These are phyloP conservation scores for Chytriomyces hyalinus DNA, from an alignment of 192 early-diverging fungal genomes.

Conservation along the genomic window DNA sequence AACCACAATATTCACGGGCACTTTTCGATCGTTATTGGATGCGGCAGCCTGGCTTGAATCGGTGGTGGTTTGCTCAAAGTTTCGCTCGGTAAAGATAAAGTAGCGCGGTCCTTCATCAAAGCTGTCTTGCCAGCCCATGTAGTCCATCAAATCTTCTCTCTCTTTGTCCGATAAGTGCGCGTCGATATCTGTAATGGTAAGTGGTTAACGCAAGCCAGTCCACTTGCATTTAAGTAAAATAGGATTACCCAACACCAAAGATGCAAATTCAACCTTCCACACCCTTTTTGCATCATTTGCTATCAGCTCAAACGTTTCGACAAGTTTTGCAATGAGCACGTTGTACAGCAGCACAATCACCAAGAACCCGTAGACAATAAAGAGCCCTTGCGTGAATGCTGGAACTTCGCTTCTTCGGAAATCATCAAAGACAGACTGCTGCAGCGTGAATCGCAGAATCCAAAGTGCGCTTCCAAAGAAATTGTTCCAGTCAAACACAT, in stretches of 20 bases:
- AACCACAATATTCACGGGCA: not conserved
- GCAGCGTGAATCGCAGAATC: slow-evolving; percentile 23
- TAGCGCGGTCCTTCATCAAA: not conserved
- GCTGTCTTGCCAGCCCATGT: slow-evolving; percentile 6
- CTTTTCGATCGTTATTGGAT: not conserved
- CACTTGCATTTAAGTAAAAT: not conserved
- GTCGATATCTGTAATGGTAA: slow-evolving; percentile 18
- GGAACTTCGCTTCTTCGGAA: not conserved
- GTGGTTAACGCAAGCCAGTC: too few species aligned
- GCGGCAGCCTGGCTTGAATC: not conserved
- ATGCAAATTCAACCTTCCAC: slow-evolving; percentile 32
- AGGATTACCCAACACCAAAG: slow-evolving; percentile 14
- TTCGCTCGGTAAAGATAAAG: slow-evolving; percentile 20
- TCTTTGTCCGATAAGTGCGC: not conserved
- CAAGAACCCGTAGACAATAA: slow-evolving; percentile 15
- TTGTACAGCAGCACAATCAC: slow-evolving; percentile 23
- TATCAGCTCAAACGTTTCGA: slow-evolving; percentile 15
- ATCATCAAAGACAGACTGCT: slow-evolving; percentile 24
- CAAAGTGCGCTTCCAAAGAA: slow-evolving; percentile 15
- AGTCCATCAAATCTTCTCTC: not conserved
- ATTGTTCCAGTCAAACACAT: slow-evolving; percentile 12
- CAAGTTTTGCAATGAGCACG: slow-evolving; percentile 35
- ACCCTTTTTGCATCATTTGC: slow-evolving; percentile 13
- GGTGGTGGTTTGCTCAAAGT: not conserved
- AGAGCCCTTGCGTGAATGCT: slow-evolving; percentile 19